Evolutionary conservation across 2,329 filamentous ascomycete genomes (phyloP), one percentile per base, ranked within the genome.

Genomic region (Aspergillus fumigatus): DNA sequence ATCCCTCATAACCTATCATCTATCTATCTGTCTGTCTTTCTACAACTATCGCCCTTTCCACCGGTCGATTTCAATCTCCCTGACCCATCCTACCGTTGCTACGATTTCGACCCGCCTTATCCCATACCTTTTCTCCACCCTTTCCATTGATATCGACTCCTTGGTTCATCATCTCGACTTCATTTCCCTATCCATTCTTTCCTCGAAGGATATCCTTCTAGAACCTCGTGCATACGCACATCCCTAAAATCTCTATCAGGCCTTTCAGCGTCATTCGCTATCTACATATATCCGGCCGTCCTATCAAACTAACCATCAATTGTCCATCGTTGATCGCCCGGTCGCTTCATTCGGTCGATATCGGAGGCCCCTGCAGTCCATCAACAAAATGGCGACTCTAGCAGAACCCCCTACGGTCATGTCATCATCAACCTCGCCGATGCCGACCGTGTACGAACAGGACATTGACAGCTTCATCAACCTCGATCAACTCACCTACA

Each of bases 391-490:
- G 71, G 70, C 70, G 58, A 70, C 72, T 50, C 65, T 75, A 51
- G 66, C 70, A 56, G 71, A 74, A 59, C 65, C 71, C 50, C 70
- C 70, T 23, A 56, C 57, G 35, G 57, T 69, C 53, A 59, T 69
- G 35, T 63, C 67, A 10, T 63, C 67, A 29, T 63, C 66, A 25
- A 60, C 67, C 27, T 68, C 70, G 11, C 65, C 69, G 29, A 65
- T 69, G 58, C 61, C 67, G 29, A 67, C 59, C 41, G 59, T 72
- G 54, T 77, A 76, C 59, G 77, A 79, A 53, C 70, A 73, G 58
- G 76, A 79, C 51, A 73, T 78, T 62, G 77, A 79, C 59, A 70
- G 74, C 19, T 79, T 78, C 59, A 71, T 79, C 67, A 76, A 79
- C 62, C 72, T 77, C 58, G 77, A 79, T 52, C 73, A 75, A 59